A percentile compares a stretch with the other conserved stretches of the same genome.
phyloP scores from a whole-genome alignment of 331 rosid species.

The Malus hybrid region DNA sequence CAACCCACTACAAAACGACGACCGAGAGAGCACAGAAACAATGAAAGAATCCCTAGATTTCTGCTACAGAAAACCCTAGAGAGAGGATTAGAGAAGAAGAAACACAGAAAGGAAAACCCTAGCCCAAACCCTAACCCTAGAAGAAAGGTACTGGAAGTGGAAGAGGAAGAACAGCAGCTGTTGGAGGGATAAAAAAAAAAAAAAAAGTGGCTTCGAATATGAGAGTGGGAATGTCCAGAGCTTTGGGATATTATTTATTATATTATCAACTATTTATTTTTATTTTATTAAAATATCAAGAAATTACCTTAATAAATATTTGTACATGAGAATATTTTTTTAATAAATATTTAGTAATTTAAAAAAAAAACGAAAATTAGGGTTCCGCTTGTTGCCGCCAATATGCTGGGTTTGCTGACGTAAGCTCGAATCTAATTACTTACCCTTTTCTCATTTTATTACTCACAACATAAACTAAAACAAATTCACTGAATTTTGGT shows the following conservation, averaged over 20 bases:
- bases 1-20: conserved; percentile 2
- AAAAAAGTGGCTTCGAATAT: conserved; percentile 10
- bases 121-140: conserved; percentile 44
- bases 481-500: no score
- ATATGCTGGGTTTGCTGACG: not conserved
- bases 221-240: conserved; percentile 1
- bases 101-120: conserved; percentile 22
- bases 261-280: not conserved
- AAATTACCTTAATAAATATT: no score
- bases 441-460: no score
- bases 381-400: not conserved
- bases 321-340: no score
- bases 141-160: conserved; percentile 13
- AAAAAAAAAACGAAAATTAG: no score
- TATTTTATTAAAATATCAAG: not conserved
- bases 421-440: not conserved
- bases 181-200: not conserved
- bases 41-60: not conserved
- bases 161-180: not conserved
- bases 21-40: not conserved
- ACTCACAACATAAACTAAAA: no score
- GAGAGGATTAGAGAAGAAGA: not conserved
- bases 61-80: not conserved
- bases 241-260: conserved; percentile 8
- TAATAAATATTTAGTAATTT: no score